These are phyloP conservation scores for Gliomastix tumulicola DNA, from an alignment of 2,329 filamentous ascomycete species.

Conservation along the genomic window DNA sequence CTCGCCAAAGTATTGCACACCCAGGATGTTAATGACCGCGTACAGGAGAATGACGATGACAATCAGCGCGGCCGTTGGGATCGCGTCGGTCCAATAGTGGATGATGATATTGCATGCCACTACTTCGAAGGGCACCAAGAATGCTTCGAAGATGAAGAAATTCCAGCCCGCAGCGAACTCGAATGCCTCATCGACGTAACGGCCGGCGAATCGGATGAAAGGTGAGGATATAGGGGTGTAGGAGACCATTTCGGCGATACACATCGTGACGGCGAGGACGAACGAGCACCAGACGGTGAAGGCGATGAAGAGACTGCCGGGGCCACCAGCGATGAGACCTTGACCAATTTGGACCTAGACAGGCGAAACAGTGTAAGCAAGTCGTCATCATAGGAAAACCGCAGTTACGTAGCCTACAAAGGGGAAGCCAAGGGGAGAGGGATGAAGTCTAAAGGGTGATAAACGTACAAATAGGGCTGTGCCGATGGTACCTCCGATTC, in stretches of 20 bases:
- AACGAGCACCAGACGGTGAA: slow-evolving; percentile 41
- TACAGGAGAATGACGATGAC: slow-evolving; percentile 34
- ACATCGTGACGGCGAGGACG: slow-evolving; percentile 51
- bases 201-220: slow-evolving; percentile 51
- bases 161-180: slow-evolving; percentile 47
- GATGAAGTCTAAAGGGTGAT: not conserved
- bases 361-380: too few relatives aligned
- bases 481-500: slow-evolving; percentile 58
- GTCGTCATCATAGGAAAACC: not conserved
- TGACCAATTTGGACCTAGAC: slow-evolving; percentile 43
- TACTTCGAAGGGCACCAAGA: slow-evolving; percentile 45
- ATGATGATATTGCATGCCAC: slow-evolving; percentile 30
- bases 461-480: slow-evolving; percentile 47
- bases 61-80: slow-evolving; percentile 34
- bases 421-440: not conserved
- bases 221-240: slow-evolving; percentile 51
- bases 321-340: slow-evolving; percentile 27
- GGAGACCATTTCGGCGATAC: slow-evolving; percentile 51
- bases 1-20: slow-evolving; percentile 69
- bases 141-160: slow-evolving; percentile 41
- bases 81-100: slow-evolving; percentile 24
- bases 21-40: slow-evolving; percentile 59
- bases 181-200: slow-evolving; percentile 50
- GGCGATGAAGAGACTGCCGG: slow-evolving; percentile 42
- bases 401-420: not conserved